A percentile compares a stretch with the other conserved stretches of the same genome.
Conservation (phyloP, 768 basidiomycete species). For the Podaxis pistillaris region DNA sequence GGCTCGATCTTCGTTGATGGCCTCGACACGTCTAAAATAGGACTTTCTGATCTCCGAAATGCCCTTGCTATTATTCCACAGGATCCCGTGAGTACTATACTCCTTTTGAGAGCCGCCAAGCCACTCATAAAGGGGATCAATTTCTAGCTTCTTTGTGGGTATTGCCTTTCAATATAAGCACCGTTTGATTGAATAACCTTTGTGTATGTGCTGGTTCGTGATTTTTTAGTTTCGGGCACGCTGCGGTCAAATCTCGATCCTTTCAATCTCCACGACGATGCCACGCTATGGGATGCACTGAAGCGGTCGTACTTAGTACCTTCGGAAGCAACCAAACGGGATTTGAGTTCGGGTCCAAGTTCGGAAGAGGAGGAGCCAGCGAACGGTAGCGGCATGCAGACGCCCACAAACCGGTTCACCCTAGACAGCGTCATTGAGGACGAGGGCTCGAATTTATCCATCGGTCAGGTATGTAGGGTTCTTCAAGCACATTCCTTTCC, state of each 20-base stretch:
- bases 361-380: slow-evolving; percentile 32
- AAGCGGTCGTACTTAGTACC: slow-evolving; percentile 76
- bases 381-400: slow-evolving; percentile 42
- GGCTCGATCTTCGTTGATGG: slow-evolving; percentile 81
- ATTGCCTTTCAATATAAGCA: neutral
- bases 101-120: slow-evolving; percentile 8
- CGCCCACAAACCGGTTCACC: slow-evolving; percentile 63
- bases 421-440: slow-evolving; percentile 84
- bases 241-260: slow-evolving; percentile 89
- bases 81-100: slow-evolving; percentile 57
- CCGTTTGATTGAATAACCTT: neutral
- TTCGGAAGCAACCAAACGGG: slow-evolving; percentile 24
- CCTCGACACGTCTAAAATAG: slow-evolving; percentile 80
- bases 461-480: slow-evolving; percentile 51
- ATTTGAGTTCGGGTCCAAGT: slow-evolving; percentile 32
- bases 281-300: slow-evolving; percentile 83
- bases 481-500: neutral
- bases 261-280: slow-evolving; percentile 78
- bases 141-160: slow-evolving; percentile 45
- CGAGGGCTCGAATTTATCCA: slow-evolving; percentile 82
- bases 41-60: slow-evolving; percentile 68
- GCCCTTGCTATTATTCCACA: slow-evolving; percentile 82
- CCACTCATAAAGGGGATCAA: slow-evolving; percentile 14
- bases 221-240: slow-evolving; percentile 65
- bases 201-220: neutral